These are phyloP conservation scores for Harrya chromipes DNA, from an alignment of 768 basidiomycete genomes.

Conservation along the genomic window DNA sequence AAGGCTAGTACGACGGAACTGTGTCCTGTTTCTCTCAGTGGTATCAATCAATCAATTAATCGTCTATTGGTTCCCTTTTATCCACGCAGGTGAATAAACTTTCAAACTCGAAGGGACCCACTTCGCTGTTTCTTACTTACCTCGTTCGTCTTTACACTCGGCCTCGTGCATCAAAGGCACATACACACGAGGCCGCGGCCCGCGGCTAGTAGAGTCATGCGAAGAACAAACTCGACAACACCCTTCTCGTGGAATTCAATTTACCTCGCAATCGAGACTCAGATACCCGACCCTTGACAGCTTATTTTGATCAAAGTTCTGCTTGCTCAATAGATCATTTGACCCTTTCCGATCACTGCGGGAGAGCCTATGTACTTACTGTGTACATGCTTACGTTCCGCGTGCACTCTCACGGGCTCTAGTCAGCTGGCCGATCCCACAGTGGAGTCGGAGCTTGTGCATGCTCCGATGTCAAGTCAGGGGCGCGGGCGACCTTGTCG, in stretches of 20 bases:
- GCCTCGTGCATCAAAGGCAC: constrained; percentile 6
- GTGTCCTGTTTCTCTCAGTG: neutral
- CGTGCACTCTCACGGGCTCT: neutral
- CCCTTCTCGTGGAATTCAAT: constrained; percentile 1
- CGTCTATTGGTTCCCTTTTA: neutral
- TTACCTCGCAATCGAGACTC: neutral
- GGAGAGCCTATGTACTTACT: neutral
- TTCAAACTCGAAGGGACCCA: constrained; percentile 10
- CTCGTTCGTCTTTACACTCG: neutral
- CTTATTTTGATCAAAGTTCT: neutral
- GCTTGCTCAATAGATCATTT: neutral
- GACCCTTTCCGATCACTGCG: constrained; percentile 6
- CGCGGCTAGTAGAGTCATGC: constrained; percentile 3
- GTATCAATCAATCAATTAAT: constrained; percentile 2
- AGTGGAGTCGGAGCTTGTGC: constrained; percentile 11
- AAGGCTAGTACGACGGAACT: neutral
- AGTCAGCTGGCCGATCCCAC: constrained; percentile 6
- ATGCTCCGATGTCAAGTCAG: neutral
- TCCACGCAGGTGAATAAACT: constrained; percentile 13
- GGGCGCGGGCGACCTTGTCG: too few relatives aligned
- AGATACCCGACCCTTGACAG: neutral
- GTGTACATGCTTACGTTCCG: constrained; percentile 7
- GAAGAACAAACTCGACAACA: neutral
- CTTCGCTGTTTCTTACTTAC: constrained; percentile 7
- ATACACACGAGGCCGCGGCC: constrained; percentile 21